Conservation (phyloP, 768 basidiomycete species). For the Pulveroboletus sp. region DNA sequence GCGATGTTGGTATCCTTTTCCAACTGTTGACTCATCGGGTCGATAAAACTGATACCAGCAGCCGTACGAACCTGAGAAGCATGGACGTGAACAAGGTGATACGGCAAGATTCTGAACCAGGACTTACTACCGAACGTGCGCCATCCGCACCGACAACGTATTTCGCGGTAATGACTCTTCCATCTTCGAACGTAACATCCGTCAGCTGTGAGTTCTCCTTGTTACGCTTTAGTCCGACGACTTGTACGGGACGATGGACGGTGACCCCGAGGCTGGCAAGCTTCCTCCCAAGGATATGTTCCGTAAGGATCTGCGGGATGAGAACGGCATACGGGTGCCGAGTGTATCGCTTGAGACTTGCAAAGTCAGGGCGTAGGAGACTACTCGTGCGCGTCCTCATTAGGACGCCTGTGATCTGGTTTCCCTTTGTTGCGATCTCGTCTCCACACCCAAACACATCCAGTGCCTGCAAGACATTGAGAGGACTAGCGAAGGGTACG, state of each 20-base stretch:
- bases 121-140: constrained; percentile 41
- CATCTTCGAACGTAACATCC: constrained; percentile 45
- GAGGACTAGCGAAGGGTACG: neutral
- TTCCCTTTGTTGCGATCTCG: constrained; percentile 35
- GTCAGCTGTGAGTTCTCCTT: constrained; percentile 24
- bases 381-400: constrained; percentile 30
- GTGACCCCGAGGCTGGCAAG: constrained; percentile 30
- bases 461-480: constrained; percentile 23
- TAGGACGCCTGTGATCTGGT: constrained; percentile 20
- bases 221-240: constrained; percentile 33
- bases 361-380: constrained; percentile 30
- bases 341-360: constrained; percentile 38
- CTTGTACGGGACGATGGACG: constrained; percentile 37
- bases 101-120: too few species aligned
- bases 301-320: constrained; percentile 45
- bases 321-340: constrained; percentile 40
- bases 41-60: too few species aligned
- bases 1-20: too few species aligned
- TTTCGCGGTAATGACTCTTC: constrained; percentile 37
- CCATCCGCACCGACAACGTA: constrained; percentile 52
- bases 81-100: neutral
- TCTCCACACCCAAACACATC: constrained; percentile 42
- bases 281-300: constrained; percentile 35
- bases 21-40: too few species aligned
- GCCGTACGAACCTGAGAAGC: constrained; percentile 41